Percentiles rank a stretch among this genome's conserved stretches.
phyloP scores from a whole-genome alignment of 2,329 filamentous ascomycete genomes.

The Coniochaeta sp. region DNA sequence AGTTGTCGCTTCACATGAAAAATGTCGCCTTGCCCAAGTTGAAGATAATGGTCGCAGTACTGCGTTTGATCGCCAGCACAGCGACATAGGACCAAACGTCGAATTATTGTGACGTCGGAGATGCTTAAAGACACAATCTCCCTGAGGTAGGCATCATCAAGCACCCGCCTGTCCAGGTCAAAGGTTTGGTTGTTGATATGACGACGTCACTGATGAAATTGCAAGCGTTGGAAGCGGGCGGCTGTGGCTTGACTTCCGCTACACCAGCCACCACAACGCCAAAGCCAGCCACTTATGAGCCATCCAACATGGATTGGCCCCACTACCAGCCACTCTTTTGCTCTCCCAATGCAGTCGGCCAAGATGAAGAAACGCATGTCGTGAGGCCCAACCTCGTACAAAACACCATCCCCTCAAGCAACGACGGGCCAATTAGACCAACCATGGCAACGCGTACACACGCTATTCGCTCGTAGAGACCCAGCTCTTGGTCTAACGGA shows the following conservation, averaged over 20 bases:
- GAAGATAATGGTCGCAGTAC: too few relatives aligned
- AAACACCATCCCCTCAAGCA: not conserved
- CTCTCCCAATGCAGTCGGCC: not conserved
- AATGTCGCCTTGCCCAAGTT: too few relatives aligned
- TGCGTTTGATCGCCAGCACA: too few relatives aligned
- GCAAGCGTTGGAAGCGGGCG: not conserved
- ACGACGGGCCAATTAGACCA: not conserved
- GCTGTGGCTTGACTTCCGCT: not conserved
- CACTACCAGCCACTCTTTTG: not conserved
- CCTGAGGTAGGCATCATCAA: too few relatives aligned
- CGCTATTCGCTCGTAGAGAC: not conserved
- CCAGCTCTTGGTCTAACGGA: not conserved
- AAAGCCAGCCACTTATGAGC: not conserved
- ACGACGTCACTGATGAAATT: not conserved
- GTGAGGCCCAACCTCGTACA: not conserved
- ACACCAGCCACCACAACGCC: not conserved
- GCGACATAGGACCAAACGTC: too few relatives aligned
- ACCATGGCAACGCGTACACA: not conserved
- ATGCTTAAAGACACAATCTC: too few relatives aligned
- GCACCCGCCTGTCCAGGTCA: too few relatives aligned
- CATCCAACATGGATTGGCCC: not conserved
- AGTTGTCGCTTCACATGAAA: too few relatives aligned
- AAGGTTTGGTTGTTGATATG: too few relatives aligned
- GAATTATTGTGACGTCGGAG: too few relatives aligned
- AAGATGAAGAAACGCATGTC: not conserved